Evolutionary conservation across 306 rosid genomes (phyloP).

Genomic region (Alnus rubra): DNA sequence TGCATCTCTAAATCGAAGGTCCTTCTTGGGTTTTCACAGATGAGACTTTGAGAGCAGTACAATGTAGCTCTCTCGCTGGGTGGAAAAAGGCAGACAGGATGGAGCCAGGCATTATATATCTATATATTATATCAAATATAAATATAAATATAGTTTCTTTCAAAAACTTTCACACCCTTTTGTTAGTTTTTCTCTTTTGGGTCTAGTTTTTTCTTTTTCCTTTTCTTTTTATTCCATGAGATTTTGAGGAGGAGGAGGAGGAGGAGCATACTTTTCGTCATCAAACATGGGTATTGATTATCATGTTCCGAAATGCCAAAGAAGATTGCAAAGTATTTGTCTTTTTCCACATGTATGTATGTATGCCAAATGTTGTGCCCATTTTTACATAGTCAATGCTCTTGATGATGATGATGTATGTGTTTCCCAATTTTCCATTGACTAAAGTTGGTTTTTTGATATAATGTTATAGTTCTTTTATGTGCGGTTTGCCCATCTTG

Average conservation of each 20-base stretch:
- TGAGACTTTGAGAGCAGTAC: constrained; percentile 32
- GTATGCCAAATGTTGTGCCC: constrained; percentile 26
- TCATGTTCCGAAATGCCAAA: constrained; percentile 20
- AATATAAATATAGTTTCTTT: constrained; percentile 24
- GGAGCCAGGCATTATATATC: constrained; percentile 65
- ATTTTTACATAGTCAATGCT: constrained; percentile 17
- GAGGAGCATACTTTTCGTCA: constrained; percentile 35
- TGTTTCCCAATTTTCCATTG: constrained; percentile 25
- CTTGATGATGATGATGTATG: constrained; percentile 34
- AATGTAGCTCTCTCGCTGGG: constrained; percentile 68
- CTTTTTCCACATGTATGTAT: constrained; percentile 28
- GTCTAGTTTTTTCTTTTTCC: not conserved
- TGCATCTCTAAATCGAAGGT: constrained; percentile 57
- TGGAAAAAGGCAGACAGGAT: constrained; percentile 70
- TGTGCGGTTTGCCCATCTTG: not conserved
- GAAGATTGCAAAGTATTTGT: constrained; percentile 23
- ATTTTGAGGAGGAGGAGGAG: constrained; percentile 28
- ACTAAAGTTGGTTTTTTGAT: constrained; percentile 4
- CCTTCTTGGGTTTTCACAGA: constrained; percentile 53
- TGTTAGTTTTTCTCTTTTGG: not conserved
- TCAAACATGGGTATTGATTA: constrained; percentile 31
- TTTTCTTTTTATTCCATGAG: constrained; percentile 11
- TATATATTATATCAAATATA: constrained; percentile 18
- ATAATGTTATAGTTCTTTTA: not conserved
- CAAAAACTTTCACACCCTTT: constrained; percentile 35